Conservation (phyloP, 176 grass and related monocot species). For the Zoysia japonica region DNA sequence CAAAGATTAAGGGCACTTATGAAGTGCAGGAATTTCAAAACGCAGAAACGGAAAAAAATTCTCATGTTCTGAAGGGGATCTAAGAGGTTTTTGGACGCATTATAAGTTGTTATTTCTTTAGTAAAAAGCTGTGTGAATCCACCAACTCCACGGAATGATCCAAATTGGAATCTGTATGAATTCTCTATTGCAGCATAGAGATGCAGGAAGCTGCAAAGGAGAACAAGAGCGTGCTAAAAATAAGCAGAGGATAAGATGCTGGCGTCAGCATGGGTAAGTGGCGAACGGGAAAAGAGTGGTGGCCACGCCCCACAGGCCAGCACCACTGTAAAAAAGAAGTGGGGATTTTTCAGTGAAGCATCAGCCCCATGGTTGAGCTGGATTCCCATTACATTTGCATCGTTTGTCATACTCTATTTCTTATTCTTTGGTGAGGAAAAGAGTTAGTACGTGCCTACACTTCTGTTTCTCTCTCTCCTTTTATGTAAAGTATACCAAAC, state of each 20-base stretch:
- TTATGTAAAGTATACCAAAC: neutral
- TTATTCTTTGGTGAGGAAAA: neutral
- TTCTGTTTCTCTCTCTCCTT: neutral
- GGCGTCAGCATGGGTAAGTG: constrained; percentile 18
- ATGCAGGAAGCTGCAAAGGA: constrained; percentile 7
- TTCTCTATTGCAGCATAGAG: neutral
- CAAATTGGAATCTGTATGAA: constrained; percentile 26
- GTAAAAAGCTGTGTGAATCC: constrained; percentile 26
- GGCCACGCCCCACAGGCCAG: constrained; percentile 40
- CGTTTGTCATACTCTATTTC: neutral
- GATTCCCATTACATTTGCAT: constrained; percentile 9
- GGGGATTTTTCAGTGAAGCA: constrained; percentile 23
- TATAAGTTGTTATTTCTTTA: neutral
- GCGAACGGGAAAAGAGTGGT: constrained; percentile 13
- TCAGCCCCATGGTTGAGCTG: constrained; percentile 28
- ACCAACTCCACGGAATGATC: neutral
- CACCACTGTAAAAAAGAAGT: constrained; percentile 21
- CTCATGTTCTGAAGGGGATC: no score
- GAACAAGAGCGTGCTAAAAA: constrained; percentile 12
- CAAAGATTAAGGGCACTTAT: no score
- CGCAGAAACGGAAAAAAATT: no score
- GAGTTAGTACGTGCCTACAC: neutral
- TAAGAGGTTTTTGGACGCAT: neutral
- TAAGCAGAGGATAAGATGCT: constrained; percentile 52
- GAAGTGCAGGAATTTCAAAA: no score